phyloP scores from a whole-genome alignment of 1,284 basidiomycete species.

The Rhodotorula sp. region DNA sequence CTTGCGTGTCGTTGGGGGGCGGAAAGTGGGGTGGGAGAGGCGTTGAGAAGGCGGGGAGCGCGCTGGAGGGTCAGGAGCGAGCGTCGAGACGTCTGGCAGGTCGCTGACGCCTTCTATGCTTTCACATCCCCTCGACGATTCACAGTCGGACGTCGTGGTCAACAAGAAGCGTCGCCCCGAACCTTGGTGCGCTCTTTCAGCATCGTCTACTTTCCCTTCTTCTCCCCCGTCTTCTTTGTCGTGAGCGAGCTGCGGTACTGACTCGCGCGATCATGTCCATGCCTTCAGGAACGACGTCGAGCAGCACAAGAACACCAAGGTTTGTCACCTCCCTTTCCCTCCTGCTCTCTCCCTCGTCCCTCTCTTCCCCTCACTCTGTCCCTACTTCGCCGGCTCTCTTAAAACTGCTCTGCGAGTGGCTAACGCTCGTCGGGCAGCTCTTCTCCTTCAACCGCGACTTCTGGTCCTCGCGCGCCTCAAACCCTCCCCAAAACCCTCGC shows the following conservation, averaged over 20 bases:
- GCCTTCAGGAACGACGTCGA: slow-evolving; percentile 41
- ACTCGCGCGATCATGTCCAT: too few species aligned
- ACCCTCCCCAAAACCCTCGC: slow-evolving; percentile 41
- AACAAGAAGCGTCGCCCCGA: slow-evolving; percentile 39
- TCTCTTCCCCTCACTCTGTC: not conserved
- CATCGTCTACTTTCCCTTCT: too few species aligned
- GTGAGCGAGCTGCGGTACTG: too few species aligned
- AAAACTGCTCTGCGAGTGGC: too few species aligned
- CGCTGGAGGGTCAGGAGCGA: too few species aligned
- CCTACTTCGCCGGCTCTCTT: accelerated
- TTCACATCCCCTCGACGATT: not conserved
- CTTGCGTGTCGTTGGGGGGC: too few species aligned
- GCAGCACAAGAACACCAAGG: slow-evolving; percentile 45
- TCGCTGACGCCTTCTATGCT: too few species aligned
- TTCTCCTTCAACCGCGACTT: slow-evolving; percentile 44
- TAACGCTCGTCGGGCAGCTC: slow-evolving; percentile 21
- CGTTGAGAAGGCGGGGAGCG: not conserved
- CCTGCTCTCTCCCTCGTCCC: too few species aligned
- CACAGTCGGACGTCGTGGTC: slow-evolving; percentile 39
- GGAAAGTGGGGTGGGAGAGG: too few species aligned
- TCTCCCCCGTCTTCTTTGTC: too few species aligned
- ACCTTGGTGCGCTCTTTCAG: slow-evolving; percentile 31
- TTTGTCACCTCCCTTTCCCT: not conserved
- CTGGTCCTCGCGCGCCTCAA: slow-evolving; percentile 39
- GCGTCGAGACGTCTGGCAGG: too few species aligned